phyloP scores from a whole-genome alignment of 2,329 filamentous ascomycete genomes.

The Aspergillus persii region DNA sequence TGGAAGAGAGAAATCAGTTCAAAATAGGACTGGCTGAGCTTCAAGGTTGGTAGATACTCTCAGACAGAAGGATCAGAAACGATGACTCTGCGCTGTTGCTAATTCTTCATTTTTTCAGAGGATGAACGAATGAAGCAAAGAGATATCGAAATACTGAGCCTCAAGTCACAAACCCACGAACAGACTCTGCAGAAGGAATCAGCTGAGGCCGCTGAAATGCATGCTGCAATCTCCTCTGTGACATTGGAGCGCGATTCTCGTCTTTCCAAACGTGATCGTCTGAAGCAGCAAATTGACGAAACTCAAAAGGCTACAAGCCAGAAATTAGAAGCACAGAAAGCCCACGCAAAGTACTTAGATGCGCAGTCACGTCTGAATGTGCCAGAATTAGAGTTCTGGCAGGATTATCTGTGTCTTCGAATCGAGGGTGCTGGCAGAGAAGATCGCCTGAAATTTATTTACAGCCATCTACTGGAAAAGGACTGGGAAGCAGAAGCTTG shows the following conservation, averaged over 20 bases:
- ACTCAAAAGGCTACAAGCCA: constrained; percentile 48
- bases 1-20: constrained; percentile 93
- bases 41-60: constrained; percentile 63
- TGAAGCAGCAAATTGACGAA: constrained; percentile 55
- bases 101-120: constrained; percentile 55
- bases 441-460: constrained; percentile 87
- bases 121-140: constrained; percentile 86
- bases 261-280: constrained; percentile 53
- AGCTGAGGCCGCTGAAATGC: constrained; percentile 63
- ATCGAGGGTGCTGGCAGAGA: constrained; percentile 86
- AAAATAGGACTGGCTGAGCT: constrained; percentile 85
- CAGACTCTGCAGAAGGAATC: constrained; percentile 59
- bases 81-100: neutral
- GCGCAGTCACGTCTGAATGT: constrained; percentile 84
- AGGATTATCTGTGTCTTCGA: constrained; percentile 79
- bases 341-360: constrained; percentile 68
- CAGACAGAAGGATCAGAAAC: constrained; percentile 4
- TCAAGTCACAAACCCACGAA: constrained; percentile 56
- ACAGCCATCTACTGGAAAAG: constrained; percentile 79
- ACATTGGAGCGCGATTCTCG: constrained; percentile 56
- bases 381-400: constrained; percentile 95
- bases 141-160: constrained; percentile 73
- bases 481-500: constrained; percentile 87
- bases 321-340: constrained; percentile 45
- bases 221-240: constrained; percentile 57